Conservation (phyloP, 495 filamentous ascomycete species). For the Penicillium psychrofluorescens region DNA sequence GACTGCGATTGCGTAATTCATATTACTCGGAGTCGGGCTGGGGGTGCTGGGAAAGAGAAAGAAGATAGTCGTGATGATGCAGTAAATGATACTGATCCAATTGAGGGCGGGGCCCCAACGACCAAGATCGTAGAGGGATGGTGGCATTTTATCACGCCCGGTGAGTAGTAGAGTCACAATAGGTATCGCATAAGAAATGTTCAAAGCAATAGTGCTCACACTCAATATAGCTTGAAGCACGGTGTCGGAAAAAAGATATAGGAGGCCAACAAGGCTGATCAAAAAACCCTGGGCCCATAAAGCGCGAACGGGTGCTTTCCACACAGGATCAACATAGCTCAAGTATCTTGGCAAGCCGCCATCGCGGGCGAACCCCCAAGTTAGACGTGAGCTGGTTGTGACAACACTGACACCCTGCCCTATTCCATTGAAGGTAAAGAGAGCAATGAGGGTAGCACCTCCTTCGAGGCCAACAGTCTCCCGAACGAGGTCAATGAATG, state of each 20-base stretch:
- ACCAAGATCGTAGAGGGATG: constrained; percentile 32
- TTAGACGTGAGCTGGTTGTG: constrained; percentile 44
- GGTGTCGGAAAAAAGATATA: constrained; percentile 41
- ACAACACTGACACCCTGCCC: constrained; percentile 38
- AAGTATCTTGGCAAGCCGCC: constrained; percentile 45
- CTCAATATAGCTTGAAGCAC: constrained; percentile 42
- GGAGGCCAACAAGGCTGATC: constrained; percentile 35
- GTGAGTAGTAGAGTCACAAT: constrained; percentile 33
- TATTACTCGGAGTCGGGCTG: constrained; percentile 33
- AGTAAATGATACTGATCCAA: constrained; percentile 40
- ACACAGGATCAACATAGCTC: constrained; percentile 31
- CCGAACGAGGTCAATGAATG: constrained; percentile 39
- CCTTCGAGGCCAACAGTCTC: constrained; percentile 34
- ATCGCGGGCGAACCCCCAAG: constrained; percentile 51
- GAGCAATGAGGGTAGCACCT: constrained; percentile 30
- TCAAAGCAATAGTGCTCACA: constrained; percentile 43
- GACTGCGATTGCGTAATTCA: constrained; percentile 45
- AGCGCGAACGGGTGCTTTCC: constrained; percentile 36
- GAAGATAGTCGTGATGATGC: constrained; percentile 39
- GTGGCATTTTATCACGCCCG: constrained; percentile 36
- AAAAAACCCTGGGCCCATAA: constrained; percentile 37
- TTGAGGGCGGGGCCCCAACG: constrained; percentile 30
- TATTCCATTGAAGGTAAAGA: constrained; percentile 44
- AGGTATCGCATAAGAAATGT: constrained; percentile 40
- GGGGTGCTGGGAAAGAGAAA: constrained; percentile 39